Percentiles rank a stretch among this genome's conserved stretches.
These are phyloP conservation scores for Leptomonas pyrrhocoris DNA, from an alignment of 208 protist genomes.

Conservation along the genomic window DNA sequence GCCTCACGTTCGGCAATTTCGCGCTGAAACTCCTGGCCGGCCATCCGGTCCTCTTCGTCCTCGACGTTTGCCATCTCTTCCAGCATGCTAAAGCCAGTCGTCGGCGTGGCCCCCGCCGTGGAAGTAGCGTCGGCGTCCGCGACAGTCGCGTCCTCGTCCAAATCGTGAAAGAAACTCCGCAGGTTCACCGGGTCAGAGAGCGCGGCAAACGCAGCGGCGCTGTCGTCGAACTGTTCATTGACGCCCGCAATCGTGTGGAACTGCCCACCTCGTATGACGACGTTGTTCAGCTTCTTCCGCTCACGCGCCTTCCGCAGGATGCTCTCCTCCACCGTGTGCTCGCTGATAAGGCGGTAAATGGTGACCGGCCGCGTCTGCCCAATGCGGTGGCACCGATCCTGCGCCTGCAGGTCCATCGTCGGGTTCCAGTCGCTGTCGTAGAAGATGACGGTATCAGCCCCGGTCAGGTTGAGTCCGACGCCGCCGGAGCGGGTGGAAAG, in stretches of 20 bases:
- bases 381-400: conserved; percentile 98
- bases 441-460: conserved; percentile 99
- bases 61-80: conserved; percentile 70
- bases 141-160: conserved; percentile 84
- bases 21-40: conserved; percentile 58
- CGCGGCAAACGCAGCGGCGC: conserved; percentile 65
- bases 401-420: conserved; percentile 97
- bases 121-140: neutral
- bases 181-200: conserved; percentile 75
- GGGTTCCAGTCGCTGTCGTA: conserved; percentile 99
- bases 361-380: conserved; percentile 97
- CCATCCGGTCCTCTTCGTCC: conserved; percentile 80
- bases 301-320: conserved; percentile 96
- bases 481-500: conserved; percentile 97
- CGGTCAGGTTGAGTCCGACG: conserved; percentile 98
- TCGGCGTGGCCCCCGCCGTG: no score
- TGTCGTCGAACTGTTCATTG: conserved; percentile 57
- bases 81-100: conserved; percentile 39
- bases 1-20: conserved; percentile 60
- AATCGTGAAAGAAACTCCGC: conserved; percentile 87
- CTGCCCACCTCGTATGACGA: conserved; percentile 95
- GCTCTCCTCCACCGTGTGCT: conserved; percentile 96
- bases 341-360: conserved; percentile 96
- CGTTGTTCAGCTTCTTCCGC: conserved; percentile 93
- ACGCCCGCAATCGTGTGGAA: conserved; percentile 88